Evolutionary conservation across 306 rosid species (phyloP).

Genomic region (Astragalus membranaceus): DNA sequence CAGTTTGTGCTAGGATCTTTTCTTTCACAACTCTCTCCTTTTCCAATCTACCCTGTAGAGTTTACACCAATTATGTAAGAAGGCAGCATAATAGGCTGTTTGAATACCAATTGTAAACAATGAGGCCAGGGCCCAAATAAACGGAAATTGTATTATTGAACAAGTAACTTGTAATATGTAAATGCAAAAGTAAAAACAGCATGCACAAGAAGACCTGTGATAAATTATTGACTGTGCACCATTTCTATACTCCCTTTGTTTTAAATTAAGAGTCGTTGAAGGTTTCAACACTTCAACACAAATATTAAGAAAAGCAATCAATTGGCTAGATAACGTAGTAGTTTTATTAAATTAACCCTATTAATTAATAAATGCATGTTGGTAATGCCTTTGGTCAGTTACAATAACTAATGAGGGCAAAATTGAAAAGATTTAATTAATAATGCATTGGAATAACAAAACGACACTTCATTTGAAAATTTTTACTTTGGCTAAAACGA

Average conservation of each 20-base stretch:
- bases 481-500: too few species aligned
- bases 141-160: background rate
- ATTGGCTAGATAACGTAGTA: too few species aligned
- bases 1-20: slow-evolving; percentile 38
- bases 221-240: background rate
- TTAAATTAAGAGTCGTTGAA: background rate
- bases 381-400: too few species aligned
- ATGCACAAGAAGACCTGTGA: background rate
- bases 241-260: background rate
- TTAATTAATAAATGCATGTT: too few species aligned
- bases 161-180: background rate
- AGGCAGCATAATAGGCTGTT: background rate
- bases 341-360: too few species aligned
- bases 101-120: slow-evolving; percentile 13
- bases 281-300: too few species aligned
- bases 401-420: too few species aligned
- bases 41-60: slow-evolving; percentile 43
- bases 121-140: background rate
- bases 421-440: too few species aligned
- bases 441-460: too few species aligned
- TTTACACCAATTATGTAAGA: slow-evolving; percentile 8
- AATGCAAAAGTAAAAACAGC: slow-evolving; percentile 8
- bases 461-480: too few species aligned
- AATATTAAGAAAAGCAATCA: too few species aligned
- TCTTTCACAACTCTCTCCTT: slow-evolving; percentile 38